Conservation (phyloP, 1,139 yeast species). For the Saccharomyces hybrid region DNA sequence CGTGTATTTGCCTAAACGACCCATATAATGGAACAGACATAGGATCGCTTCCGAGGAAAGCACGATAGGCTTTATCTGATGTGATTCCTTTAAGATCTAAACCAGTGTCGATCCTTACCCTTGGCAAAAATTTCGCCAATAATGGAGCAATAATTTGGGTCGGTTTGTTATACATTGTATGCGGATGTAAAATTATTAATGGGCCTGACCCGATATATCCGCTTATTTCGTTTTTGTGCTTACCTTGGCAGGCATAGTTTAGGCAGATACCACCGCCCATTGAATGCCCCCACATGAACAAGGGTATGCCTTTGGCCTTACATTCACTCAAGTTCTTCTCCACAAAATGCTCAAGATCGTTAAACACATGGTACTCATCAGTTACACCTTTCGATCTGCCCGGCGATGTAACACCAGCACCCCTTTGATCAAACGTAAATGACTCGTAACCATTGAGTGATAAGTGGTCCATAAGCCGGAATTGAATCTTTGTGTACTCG, state of each 20-base stretch:
- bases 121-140: slow-evolving; percentile 47
- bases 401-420: slow-evolving; percentile 72
- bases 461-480: slow-evolving; percentile 52
- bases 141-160: slow-evolving; percentile 42
- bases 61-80: slow-evolving; percentile 42
- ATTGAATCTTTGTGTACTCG: slow-evolving; percentile 53
- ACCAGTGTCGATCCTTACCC: slow-evolving; percentile 48
- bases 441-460: slow-evolving; percentile 61
- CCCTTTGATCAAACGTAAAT: slow-evolving; percentile 79
- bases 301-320: slow-evolving; percentile 30
- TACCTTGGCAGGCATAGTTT: slow-evolving; percentile 68
- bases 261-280: slow-evolving; percentile 90
- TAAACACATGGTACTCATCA: slow-evolving; percentile 53
- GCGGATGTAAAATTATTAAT: slow-evolving; percentile 49
- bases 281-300: slow-evolving; percentile 76
- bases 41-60: slow-evolving; percentile 41
- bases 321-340: slow-evolving; percentile 32
- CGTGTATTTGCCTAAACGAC: slow-evolving; percentile 49
- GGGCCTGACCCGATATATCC: slow-evolving; percentile 66
- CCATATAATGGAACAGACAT: slow-evolving; percentile 40
- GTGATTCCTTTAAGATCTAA: slow-evolving; percentile 51
- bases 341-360: slow-evolving; percentile 60
- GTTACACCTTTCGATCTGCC: slow-evolving; percentile 56
- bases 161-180: slow-evolving; percentile 49
- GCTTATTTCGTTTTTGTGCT: slow-evolving; percentile 43